phyloP scores from a whole-genome alignment of 2,329 filamentous ascomycete species.

The Stachybotrys echinatus region DNA sequence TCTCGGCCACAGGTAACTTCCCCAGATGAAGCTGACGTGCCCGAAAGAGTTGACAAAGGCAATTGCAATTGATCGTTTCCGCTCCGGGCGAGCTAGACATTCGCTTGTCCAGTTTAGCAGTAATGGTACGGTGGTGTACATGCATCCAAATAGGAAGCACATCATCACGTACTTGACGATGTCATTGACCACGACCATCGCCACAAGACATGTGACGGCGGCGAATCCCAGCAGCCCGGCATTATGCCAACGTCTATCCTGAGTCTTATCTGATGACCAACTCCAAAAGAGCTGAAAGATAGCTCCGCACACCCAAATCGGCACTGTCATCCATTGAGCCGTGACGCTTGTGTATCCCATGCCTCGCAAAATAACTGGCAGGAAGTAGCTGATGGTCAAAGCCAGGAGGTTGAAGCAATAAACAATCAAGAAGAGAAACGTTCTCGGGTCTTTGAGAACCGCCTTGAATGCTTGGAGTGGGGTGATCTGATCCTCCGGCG shows the following conservation, averaged over 20 bases:
- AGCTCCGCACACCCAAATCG: conserved; percentile 14
- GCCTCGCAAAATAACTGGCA: conserved; percentile 17
- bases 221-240: conserved; percentile 9
- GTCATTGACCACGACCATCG: conserved; percentile 4
- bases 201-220: conserved; percentile 16
- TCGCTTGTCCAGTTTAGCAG: conserved; percentile 9
- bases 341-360: conserved; percentile 17
- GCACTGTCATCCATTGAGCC: conserved; percentile 20
- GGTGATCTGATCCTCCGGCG: too few species aligned
- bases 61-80: conserved; percentile 10
- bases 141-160: conserved; percentile 7
- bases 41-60: conserved; percentile 11
- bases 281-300: conserved; percentile 13
- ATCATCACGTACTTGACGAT: conserved; percentile 11
- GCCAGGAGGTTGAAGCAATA: conserved; percentile 39
- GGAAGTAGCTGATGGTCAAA: conserved; percentile 40
- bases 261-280: conserved; percentile 15
- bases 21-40: conserved; percentile 9
- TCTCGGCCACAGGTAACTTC: conserved; percentile 11
- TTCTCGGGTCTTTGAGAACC: conserved; percentile 35
- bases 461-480: conserved; percentile 6
- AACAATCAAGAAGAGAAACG: conserved; percentile 36
- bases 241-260: conserved; percentile 19
- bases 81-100: conserved; percentile 6
- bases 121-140: conserved; percentile 9